A percentile compares a stretch with the other conserved stretches of the same genome.
Conservation (phyloP, 805 yeast species). For the Candida peoriensis region DNA sequence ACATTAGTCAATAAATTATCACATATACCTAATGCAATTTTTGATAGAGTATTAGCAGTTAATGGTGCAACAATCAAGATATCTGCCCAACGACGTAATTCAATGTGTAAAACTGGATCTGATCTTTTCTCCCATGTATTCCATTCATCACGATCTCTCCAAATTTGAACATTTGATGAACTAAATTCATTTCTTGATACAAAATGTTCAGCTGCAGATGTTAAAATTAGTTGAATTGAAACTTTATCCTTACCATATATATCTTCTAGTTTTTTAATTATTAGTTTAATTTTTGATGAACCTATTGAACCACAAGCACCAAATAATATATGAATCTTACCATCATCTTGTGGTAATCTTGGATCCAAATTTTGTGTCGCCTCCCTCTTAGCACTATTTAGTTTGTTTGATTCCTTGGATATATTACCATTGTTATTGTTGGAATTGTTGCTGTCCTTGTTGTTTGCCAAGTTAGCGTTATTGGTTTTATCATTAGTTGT, state of each 20-base stretch:
- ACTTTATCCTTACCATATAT: conserved; percentile 70
- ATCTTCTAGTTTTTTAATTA: conserved; percentile 76
- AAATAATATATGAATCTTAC: conserved; percentile 75
- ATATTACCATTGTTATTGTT: not conserved
- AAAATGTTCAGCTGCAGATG: conserved; percentile 83
- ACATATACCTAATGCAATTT: conserved; percentile 85
- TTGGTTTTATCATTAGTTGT: too few species aligned
- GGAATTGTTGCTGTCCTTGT: conserved; percentile 1
- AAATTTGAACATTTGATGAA: conserved; percentile 70
- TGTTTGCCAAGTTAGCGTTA: too few species aligned
- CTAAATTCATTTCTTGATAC: conserved; percentile 43
- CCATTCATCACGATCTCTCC: conserved; percentile 98
- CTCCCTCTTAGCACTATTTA: conserved; percentile 27
- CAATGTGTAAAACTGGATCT: conserved; percentile 94
- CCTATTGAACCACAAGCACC: conserved; percentile 91
- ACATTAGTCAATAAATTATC: conserved; percentile 89
- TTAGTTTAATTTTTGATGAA: conserved; percentile 70
- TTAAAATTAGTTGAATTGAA: conserved; percentile 80
- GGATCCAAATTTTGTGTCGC: conserved; percentile 53
- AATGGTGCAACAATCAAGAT: conserved; percentile 89
- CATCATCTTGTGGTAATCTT: conserved; percentile 73
- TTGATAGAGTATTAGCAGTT: conserved; percentile 88
- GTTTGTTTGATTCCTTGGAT: conserved; percentile 8
- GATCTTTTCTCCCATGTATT: conserved; percentile 71
- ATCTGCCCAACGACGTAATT: conserved; percentile 95